phyloP scores from a whole-genome alignment of 495 filamentous ascomycete species.

The Hyphodiscus hymeniophilus region DNA sequence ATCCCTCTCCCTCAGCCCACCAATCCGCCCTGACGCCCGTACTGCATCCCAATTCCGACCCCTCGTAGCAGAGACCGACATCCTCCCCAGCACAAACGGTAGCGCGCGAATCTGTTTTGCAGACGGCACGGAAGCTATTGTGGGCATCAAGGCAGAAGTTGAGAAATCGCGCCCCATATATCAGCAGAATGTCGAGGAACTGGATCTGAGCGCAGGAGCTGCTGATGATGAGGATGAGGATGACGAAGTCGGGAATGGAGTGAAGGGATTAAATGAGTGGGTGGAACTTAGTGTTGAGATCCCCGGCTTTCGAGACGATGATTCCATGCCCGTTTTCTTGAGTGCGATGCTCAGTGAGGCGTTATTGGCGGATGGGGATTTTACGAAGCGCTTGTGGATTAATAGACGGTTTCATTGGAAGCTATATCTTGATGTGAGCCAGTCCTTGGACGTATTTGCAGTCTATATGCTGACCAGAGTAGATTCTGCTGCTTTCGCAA shows the following conservation, averaged over 20 bases:
- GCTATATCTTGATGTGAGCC: conserved; percentile 84
- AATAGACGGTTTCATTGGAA: conserved; percentile 92
- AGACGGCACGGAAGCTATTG: conserved; percentile 90
- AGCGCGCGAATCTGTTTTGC: conserved; percentile 89
- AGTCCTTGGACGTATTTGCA: neutral
- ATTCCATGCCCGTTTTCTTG: conserved; percentile 80
- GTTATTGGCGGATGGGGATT: conserved; percentile 63
- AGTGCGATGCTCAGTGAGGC: conserved; percentile 82
- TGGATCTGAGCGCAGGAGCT: neutral
- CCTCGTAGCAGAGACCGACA: conserved; percentile 76
- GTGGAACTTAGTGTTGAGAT: conserved; percentile 81
- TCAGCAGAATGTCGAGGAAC: neutral
- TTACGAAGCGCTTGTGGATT: conserved; percentile 69
- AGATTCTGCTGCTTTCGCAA: conserved; percentile 91
- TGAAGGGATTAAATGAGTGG: conserved; percentile 50
- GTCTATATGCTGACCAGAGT: neutral
- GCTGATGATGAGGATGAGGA: conserved; percentile 24
- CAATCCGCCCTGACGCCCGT: conserved; percentile 85
- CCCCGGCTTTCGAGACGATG: conserved; percentile 81
- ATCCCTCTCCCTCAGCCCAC: conserved; percentile 68
- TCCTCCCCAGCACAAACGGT: conserved; percentile 83
- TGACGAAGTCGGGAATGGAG: conserved; percentile 20
- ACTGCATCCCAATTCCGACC: conserved; percentile 82
- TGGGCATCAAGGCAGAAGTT: conserved; percentile 90
- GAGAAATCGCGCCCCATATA: conserved; percentile 49